phyloP scores from a whole-genome alignment of 2,329 filamentous ascomycete species.

The Neofusicoccum kwambonambiense region DNA sequence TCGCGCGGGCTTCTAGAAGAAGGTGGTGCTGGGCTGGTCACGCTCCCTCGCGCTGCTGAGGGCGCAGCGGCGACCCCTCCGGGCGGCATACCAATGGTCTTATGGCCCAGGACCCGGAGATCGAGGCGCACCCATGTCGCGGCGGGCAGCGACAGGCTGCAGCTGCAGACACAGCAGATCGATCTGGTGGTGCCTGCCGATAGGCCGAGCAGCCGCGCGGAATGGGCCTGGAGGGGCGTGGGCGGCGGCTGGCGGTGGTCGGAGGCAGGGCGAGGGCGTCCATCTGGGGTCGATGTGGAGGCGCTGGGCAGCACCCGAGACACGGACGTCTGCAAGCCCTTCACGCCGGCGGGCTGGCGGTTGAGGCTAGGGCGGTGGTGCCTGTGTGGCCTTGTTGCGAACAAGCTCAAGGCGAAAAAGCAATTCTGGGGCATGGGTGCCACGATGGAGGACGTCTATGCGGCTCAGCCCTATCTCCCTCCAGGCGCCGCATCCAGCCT shows the following conservation, averaged over 20 bases:
- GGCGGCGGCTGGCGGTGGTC: neutral
- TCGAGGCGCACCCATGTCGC: conserved; percentile 13
- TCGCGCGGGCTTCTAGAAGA: conserved; percentile 13
- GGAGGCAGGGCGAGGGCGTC: neutral
- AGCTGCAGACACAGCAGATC: conserved; percentile 14
- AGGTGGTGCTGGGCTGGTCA: conserved; percentile 9
- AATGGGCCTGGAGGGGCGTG: neutral
- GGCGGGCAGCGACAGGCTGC: conserved; percentile 14
- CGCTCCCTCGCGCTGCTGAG: conserved; percentile 4
- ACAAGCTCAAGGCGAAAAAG: conserved; percentile 18
- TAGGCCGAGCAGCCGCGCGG: conserved; percentile 8
- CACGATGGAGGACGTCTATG: conserved; percentile 16
- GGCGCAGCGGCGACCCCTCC: conserved; percentile 4
- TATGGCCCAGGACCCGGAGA: conserved; percentile 14
- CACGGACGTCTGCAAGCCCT: conserved; percentile 8
- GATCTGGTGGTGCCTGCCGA: conserved; percentile 15
- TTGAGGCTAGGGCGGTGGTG: conserved; percentile 2
- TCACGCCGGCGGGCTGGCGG: neutral
- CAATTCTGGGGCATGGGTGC: conserved; percentile 13
- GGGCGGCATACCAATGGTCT: conserved; percentile 8
- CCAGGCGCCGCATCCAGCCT: conserved; percentile 1
- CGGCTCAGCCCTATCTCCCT: conserved; percentile 16
- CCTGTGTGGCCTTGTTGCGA: neutral
- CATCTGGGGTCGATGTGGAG: conserved; percentile 9
- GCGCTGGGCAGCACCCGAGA: neutral